Conservation (phyloP, 2,329 filamentous ascomycete genomes). For the Epichloe sylvatica region DNA sequence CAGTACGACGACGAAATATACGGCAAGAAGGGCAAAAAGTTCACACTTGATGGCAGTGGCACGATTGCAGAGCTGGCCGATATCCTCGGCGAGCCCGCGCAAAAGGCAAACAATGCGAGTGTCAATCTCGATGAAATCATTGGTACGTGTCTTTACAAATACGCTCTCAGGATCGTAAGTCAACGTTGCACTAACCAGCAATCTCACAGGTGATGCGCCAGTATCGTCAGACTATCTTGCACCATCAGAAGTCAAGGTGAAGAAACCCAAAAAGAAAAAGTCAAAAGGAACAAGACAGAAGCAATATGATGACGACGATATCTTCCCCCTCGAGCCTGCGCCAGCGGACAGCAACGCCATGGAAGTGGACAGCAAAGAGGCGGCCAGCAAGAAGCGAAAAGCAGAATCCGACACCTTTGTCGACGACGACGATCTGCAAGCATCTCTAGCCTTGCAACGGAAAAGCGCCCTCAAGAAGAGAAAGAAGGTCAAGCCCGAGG, state of each 20-base stretch:
- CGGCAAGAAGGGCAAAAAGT: conserved; percentile 76
- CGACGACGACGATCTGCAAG: conserved; percentile 88
- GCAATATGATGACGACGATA: conserved; percentile 47
- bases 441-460: conserved; percentile 69
- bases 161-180: not conserved
- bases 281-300: conserved; percentile 61
- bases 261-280: conserved; percentile 92
- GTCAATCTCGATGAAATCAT: conserved; percentile 70
- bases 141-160: conserved; percentile 23
- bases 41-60: conserved; percentile 71
- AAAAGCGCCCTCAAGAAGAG: conserved; percentile 79
- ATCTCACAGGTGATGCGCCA: conserved; percentile 16
- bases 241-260: conserved; percentile 74
- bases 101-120: conserved; percentile 49
- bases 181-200: not conserved
- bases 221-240: conserved; percentile 74
- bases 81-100: conserved; percentile 36
- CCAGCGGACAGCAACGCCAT: conserved; percentile 41
- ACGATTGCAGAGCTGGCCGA: conserved; percentile 50
- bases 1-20: conserved; percentile 95
- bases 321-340: conserved; percentile 31
- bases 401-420: conserved; percentile 56
- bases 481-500: conserved; percentile 73
- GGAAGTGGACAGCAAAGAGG: conserved; percentile 56
- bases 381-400: conserved; percentile 45